Conservation (phyloP, 2,329 filamentous ascomycete species). For the Nemania sp. region DNA sequence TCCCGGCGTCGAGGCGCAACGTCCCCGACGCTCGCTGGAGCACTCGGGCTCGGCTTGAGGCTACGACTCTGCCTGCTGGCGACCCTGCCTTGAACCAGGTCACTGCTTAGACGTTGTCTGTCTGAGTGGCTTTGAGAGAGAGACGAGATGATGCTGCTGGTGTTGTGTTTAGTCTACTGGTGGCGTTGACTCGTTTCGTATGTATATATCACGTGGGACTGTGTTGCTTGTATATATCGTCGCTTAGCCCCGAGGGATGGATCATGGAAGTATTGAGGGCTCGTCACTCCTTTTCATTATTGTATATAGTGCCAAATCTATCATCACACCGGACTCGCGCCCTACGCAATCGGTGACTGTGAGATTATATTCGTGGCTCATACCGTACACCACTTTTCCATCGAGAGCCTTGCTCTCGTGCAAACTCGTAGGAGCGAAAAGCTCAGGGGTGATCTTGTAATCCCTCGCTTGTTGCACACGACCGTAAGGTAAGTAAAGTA, state of each 20-base stretch:
- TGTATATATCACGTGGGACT: conserved; percentile 17
- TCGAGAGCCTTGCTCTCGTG: background rate
- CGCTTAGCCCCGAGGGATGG: background rate
- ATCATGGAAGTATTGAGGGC: background rate
- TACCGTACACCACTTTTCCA: background rate
- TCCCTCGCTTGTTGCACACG: background rate
- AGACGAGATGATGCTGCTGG: no score
- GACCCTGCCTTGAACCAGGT: conserved; percentile 23
- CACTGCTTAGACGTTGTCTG: conserved; percentile 6
- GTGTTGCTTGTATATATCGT: conserved; percentile 11
- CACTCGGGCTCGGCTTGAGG: conserved; percentile 23
- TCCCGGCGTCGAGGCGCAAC: conserved; percentile 19
- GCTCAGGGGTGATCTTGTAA: background rate
- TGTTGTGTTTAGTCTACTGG: background rate
- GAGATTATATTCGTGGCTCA: background rate
- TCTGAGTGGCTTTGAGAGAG: background rate
- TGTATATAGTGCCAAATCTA: conserved; percentile 13
- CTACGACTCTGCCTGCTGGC: conserved; percentile 23
- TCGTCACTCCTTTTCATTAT: conserved; percentile 7
- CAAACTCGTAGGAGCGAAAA: background rate
- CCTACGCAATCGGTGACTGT: background rate
- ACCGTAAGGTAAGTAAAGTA: background rate
- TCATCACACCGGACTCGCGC: background rate
- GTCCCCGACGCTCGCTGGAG: conserved; percentile 24
- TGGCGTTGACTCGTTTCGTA: conserved; percentile 6